Conservation (phyloP, 192 early-diverging fungal species). For the Coemansia sp. region DNA sequence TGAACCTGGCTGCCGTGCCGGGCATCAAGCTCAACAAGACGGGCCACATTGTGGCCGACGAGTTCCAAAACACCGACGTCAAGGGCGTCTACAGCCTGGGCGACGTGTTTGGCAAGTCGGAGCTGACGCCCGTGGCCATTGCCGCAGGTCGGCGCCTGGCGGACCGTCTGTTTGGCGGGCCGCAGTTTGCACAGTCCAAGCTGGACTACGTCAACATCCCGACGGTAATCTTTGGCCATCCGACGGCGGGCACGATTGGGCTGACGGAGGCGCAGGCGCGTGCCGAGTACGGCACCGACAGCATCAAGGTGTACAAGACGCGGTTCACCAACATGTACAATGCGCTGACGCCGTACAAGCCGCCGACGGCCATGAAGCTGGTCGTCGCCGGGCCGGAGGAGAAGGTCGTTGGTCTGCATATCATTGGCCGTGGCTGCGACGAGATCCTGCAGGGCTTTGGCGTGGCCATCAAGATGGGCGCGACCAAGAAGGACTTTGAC, state of each 20-base stretch:
- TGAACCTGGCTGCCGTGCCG: constrained; percentile 65
- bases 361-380: constrained; percentile 89
- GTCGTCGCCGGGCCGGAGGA: constrained; percentile 84
- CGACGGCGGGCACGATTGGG: constrained; percentile 84
- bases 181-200: constrained; percentile 65
- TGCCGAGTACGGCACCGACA: constrained; percentile 65
- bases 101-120: constrained; percentile 86
- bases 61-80: constrained; percentile 78
- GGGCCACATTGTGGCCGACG: constrained; percentile 78
- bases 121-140: constrained; percentile 97
- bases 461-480: constrained; percentile 97
- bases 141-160: constrained; percentile 87
- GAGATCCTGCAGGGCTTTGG: constrained; percentile 95
- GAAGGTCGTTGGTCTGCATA: constrained; percentile 93
- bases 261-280: constrained; percentile 81
- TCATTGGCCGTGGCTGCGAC: constrained; percentile 85
- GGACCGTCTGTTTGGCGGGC: constrained; percentile 87
- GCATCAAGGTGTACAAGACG: constrained; percentile 83
- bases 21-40: constrained; percentile 60
- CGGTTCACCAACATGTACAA: constrained; percentile 93
- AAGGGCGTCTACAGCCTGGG: constrained; percentile 84
- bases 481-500: constrained; percentile 98
- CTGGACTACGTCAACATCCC: constrained; percentile 94
- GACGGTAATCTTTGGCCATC: constrained; percentile 94
- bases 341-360: constrained; percentile 80